Evolutionary conservation across 345 rosid genomes (phyloP).

Genomic region (Trapa bicornis): DNA sequence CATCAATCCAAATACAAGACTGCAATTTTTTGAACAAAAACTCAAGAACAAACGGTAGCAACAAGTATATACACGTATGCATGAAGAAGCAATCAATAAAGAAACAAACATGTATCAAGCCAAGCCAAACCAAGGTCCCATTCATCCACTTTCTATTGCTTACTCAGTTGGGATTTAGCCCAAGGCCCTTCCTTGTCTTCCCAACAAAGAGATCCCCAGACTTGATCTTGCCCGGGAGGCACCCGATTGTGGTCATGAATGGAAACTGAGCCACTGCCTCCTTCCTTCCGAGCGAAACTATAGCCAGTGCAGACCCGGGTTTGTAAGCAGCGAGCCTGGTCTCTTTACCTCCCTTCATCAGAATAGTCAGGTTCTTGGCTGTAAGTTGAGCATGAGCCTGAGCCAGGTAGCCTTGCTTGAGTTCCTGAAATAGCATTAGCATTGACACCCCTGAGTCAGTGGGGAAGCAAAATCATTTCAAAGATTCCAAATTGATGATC

Average conservation of each 20-base stretch:
- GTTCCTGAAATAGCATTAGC: conserved; percentile 18
- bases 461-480: neutral
- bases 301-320: conserved; percentile 19
- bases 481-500: neutral
- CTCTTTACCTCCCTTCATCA: conserved; percentile 26
- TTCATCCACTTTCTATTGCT: neutral
- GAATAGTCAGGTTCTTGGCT: conserved; percentile 25
- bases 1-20: too few species aligned
- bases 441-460: neutral
- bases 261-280: conserved; percentile 42
- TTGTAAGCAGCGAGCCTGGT: conserved; percentile 20
- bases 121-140: neutral
- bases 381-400: conserved; percentile 20
- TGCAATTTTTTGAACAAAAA: too few species aligned
- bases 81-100: neutral
- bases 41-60: neutral
- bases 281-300: conserved; percentile 33
- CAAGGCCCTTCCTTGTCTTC: conserved; percentile 19
- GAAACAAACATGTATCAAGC: neutral
- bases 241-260: conserved; percentile 19
- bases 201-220: conserved; percentile 28
- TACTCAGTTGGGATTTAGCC: conserved; percentile 5
- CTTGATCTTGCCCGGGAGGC: conserved; percentile 32
- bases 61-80: neutral
- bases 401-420: conserved; percentile 33